phyloP scores from a whole-genome alignment of 73 alveolate species.

The Symbiodinium pilosum region DNA sequence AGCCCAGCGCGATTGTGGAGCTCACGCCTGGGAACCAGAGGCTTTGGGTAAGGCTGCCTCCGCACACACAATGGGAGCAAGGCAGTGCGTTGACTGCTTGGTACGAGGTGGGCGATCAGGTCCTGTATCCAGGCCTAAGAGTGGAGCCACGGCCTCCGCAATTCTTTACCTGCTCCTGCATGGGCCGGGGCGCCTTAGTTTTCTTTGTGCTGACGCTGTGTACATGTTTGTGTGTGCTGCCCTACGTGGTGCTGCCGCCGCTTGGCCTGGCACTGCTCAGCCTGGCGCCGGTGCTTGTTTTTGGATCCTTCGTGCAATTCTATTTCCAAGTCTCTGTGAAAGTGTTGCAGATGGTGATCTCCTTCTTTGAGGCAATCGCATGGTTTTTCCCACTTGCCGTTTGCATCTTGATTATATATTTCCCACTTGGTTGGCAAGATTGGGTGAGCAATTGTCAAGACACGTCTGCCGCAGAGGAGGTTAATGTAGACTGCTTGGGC shows the following conservation, averaged over 20 bases:
- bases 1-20: not conserved
- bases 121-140: not conserved
- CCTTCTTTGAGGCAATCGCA: slow-evolving; percentile 78
- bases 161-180: not conserved
- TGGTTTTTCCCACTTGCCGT: slow-evolving; percentile 45
- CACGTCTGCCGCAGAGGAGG: not conserved
- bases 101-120: slow-evolving; percentile 7
- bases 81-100: slow-evolving; percentile 3
- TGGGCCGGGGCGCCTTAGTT: not conserved
- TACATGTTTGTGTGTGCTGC: slow-evolving; percentile 42
- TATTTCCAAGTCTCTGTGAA: slow-evolving; percentile 46
- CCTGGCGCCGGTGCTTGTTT: slow-evolving; percentile 47
- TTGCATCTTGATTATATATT: slow-evolving; percentile 41
- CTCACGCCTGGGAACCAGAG: not conserved
- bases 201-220: not conserved
- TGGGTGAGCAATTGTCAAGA: slow-evolving; percentile 37
- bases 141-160: not conserved
- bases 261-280: slow-evolving; percentile 66
- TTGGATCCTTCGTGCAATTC: slow-evolving; percentile 26
- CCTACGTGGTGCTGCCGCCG: slow-evolving; percentile 56
- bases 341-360: slow-evolving; percentile 42
- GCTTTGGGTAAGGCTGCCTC: slow-evolving; percentile 21
- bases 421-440: slow-evolving; percentile 55
- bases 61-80: not conserved
- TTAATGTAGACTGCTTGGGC: slow-evolving; percentile 37